These are phyloP conservation scores for Arctostaphylos glauca DNA, from an alignment of 148 eudicot species.

Conservation along the genomic window DNA sequence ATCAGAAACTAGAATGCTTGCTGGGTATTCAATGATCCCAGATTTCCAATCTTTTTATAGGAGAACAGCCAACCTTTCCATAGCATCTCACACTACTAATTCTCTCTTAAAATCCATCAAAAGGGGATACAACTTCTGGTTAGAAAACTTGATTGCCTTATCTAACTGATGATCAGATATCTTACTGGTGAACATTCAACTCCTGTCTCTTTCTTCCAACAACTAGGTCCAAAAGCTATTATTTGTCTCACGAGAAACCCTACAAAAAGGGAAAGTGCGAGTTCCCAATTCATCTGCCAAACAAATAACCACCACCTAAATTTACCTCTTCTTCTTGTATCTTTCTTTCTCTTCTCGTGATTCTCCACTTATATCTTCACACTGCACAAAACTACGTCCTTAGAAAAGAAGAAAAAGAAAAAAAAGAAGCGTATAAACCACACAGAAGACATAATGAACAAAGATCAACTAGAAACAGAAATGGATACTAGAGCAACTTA, in stretches of 20 bases:
- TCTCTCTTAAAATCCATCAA: not conserved
- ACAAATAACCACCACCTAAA: constrained; percentile 22
- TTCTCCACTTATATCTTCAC: not conserved
- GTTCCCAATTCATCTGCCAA: constrained; percentile 14
- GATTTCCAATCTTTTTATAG: not conserved
- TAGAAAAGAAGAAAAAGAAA: not conserved
- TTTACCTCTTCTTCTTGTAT: not conserved
- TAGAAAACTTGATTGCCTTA: not conserved
- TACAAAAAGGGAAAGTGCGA: not conserved
- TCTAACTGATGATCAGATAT: not conserved
- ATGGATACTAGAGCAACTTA: constrained; percentile 33
- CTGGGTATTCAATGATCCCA: not conserved
- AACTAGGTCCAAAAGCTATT: not conserved
- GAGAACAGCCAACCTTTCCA: not conserved
- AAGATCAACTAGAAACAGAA: constrained; percentile 3
- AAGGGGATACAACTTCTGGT: not conserved
- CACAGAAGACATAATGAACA: not conserved
- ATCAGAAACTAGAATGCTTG: no score
- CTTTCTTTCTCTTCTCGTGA: constrained; percentile 21
- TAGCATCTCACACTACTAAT: not conserved
- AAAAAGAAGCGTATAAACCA: not conserved
- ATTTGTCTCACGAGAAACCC: constrained; percentile 31
- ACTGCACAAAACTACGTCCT: not conserved
- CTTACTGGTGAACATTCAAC: not conserved
- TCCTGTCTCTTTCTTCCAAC: not conserved